Percentiles rank a stretch among this genome's conserved stretches.
Conservation (phyloP, 2,329 filamentous ascomycete species). For the Coleophoma eucalyptorum region DNA sequence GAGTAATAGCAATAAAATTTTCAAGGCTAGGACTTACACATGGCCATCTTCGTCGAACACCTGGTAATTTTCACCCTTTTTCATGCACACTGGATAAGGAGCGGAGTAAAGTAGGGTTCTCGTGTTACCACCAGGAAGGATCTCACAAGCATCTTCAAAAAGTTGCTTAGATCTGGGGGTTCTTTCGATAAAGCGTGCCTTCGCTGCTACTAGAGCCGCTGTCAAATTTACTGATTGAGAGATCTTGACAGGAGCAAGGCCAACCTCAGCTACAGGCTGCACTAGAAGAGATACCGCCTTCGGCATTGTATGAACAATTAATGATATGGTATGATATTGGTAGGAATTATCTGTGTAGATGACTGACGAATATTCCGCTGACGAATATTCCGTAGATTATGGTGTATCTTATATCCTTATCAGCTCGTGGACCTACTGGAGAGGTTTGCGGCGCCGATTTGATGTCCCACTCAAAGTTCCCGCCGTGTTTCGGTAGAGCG, state of each 20-base stretch:
- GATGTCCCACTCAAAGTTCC: too few species aligned
- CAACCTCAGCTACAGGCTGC: neutral
- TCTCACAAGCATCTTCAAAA: constrained; percentile 2
- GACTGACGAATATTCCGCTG: too few species aligned
- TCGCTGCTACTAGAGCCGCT: neutral
- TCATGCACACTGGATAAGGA: constrained; percentile 7
- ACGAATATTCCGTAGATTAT: too few species aligned
- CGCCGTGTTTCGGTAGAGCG: too few species aligned
- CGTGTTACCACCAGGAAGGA: constrained; percentile 11
- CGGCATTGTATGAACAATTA: neutral
- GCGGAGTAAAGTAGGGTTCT: constrained; percentile 7
- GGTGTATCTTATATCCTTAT: too few species aligned
- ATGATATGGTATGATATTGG: neutral
- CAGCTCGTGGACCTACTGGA: too few species aligned
- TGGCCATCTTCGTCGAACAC: constrained; percentile 5
- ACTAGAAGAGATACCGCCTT: neutral
- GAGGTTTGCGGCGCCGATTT: too few species aligned
- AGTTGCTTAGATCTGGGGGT: neutral
- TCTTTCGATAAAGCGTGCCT: neutral
- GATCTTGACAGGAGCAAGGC: neutral
- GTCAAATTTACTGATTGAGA: neutral
- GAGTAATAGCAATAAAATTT: neutral
- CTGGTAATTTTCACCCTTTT: constrained; percentile 2
- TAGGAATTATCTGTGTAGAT: too few species aligned
- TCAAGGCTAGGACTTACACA: neutral